Percentiles rank a stretch among this genome's conserved stretches.
Conservation (phyloP, 225 moss, liverwort and hornwort species). For the Antitrichia curtipendula region DNA sequence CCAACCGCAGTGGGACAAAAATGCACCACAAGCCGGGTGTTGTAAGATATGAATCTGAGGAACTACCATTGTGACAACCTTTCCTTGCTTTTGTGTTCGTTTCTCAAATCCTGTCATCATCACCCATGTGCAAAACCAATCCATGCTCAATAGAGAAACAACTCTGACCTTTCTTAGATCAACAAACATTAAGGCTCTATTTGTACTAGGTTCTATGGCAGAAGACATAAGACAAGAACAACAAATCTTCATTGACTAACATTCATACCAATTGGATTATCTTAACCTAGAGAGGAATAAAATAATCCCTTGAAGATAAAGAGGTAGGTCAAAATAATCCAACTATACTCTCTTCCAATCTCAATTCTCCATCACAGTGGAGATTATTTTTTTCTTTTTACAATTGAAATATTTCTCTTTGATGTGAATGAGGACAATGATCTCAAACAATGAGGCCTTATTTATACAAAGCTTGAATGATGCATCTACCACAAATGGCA, state of each 20-base stretch:
- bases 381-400: fast-evolving
- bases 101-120: constrained; percentile 2
- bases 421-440: background rate
- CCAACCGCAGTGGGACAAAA: constrained; percentile 21
- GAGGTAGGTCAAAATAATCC: background rate
- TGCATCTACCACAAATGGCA: background rate
- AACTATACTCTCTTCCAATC: background rate
- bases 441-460: background rate
- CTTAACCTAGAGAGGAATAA: background rate
- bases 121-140: background rate
- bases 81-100: constrained; percentile 6
- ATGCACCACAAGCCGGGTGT: constrained; percentile 16
- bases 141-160: background rate
- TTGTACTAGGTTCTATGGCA: background rate
- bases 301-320: too few relatives aligned
- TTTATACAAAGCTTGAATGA: background rate
- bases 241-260: background rate
- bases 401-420: background rate
- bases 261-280: background rate
- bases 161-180: background rate
- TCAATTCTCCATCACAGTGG: background rate
- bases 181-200: background rate
- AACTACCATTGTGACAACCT: background rate
- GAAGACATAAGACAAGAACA: background rate
- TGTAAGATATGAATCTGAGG: constrained; percentile 4